A percentile compares a stretch with the other conserved stretches of the same genome.
These are phyloP conservation scores for Prunus campanulata DNA, from an alignment of 306 rosid genomes.

Conservation along the genomic window DNA sequence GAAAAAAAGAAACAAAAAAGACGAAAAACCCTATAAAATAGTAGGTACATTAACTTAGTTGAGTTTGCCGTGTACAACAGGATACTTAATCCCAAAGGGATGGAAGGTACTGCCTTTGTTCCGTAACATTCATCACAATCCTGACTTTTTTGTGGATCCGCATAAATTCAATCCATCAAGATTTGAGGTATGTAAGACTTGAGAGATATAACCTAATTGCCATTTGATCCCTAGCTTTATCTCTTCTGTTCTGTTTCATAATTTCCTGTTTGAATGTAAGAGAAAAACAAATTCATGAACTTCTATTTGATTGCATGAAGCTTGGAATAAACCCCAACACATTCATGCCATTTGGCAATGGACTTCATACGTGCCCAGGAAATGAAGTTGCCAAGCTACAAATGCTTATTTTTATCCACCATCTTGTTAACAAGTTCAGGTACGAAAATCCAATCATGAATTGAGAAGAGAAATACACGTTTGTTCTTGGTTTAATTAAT, in stretches of 20 bases:
- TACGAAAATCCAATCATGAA: neutral
- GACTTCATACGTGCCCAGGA: conserved; percentile 30
- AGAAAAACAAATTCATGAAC: neutral
- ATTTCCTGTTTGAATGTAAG: neutral
- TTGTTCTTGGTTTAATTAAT: too few species aligned
- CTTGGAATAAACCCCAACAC: conserved; percentile 14
- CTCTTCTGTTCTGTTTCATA: too few species aligned
- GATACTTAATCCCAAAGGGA: conserved; percentile 27
- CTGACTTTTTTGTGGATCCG: conserved; percentile 18
- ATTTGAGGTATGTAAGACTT: conserved; percentile 17
- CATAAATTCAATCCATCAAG: conserved; percentile 18
- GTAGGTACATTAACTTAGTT: neutral
- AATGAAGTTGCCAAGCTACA: conserved; percentile 30
- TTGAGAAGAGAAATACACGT: too few species aligned
- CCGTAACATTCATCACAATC: conserved; percentile 29
- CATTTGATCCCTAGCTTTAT: too few species aligned
- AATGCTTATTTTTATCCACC: conserved; percentile 24
- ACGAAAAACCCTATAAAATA: neutral
- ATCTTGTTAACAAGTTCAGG: conserved; percentile 28
- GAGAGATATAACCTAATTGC: neutral
- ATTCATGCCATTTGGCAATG: conserved; percentile 28
- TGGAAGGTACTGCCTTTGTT: conserved; percentile 32
- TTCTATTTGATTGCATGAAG: neutral
- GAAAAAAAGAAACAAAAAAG: neutral
- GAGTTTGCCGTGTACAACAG: neutral